A percentile compares a stretch with the other conserved stretches of the same genome.
Evolutionary conservation across 176 grass and related monocot genomes (phyloP).

Genomic region (Oryza punctata): DNA sequence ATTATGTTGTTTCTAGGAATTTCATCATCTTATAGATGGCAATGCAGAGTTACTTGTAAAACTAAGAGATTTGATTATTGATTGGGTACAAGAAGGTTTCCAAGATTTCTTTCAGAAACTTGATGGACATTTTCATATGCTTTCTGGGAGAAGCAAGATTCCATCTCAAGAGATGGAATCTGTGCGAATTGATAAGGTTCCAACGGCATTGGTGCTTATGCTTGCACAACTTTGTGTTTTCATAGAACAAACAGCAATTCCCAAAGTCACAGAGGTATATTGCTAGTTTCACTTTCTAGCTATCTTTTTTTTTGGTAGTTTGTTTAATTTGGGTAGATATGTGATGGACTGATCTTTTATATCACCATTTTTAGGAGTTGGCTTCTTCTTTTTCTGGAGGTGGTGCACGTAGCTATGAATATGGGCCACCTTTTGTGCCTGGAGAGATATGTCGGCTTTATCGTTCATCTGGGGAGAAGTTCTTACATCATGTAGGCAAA

Average conservation of each 20-base stretch:
- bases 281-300: conserved; percentile 31
- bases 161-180: conserved; percentile 47
- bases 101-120: conserved; percentile 97
- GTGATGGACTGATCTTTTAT: conserved; percentile 26
- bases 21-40: conserved; percentile 79
- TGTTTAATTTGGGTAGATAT: conserved; percentile 9
- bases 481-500: conserved; percentile 85
- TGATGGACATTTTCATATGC: conserved; percentile 74
- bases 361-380: conserved; percentile 63
- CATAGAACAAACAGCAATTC: conserved; percentile 88
- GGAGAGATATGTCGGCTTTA: conserved; percentile 96
- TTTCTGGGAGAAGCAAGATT: conserved; percentile 78
- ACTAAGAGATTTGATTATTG: conserved; percentile 87
- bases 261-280: conserved; percentile 90
- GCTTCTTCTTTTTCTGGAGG: conserved; percentile 94
- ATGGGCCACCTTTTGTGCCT: conserved; percentile 93
- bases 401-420: conserved; percentile 68
- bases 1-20: conserved; percentile 69
- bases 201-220: conserved; percentile 69
- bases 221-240: conserved; percentile 89
- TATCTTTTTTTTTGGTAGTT: conserved; percentile 20
- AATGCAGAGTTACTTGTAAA: conserved; percentile 81
- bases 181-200: conserved; percentile 74
- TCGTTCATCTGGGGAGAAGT: conserved; percentile 83
- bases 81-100: conserved; percentile 99